These are phyloP conservation scores for Camelina laxa DNA, from an alignment of 345 rosid species.

Conservation along the genomic window DNA sequence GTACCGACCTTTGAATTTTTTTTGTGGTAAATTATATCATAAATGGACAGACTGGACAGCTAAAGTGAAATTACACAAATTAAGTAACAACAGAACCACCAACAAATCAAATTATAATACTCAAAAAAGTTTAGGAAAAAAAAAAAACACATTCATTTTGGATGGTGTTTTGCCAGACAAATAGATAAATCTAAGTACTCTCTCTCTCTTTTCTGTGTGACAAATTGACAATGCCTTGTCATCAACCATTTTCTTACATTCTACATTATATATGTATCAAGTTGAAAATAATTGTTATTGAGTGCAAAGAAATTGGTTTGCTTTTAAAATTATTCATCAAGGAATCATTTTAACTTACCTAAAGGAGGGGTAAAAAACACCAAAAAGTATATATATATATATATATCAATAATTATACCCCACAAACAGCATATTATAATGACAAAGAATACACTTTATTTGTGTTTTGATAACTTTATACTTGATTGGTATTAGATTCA, in stretches of 20 bases:
- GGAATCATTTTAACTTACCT: slow-evolving; percentile 42
- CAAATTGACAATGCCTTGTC: slow-evolving; percentile 31
- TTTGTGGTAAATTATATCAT: slow-evolving; percentile 32
- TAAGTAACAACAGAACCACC: slow-evolving; percentile 38
- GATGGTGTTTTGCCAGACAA: slow-evolving; percentile 39
- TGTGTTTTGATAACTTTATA: slow-evolving; percentile 38
- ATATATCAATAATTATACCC: slow-evolving; percentile 38
- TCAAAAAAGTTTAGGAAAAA: slow-evolving; percentile 10
- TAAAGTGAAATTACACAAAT: slow-evolving; percentile 44
- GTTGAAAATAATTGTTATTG: slow-evolving; percentile 24
- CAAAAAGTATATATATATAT: slow-evolving; percentile 36
- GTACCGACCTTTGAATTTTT: slow-evolving; percentile 30
- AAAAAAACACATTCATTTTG: slow-evolving; percentile 39
- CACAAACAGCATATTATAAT: slow-evolving; percentile 45
- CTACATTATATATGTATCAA: background rate
- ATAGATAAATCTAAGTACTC: slow-evolving; percentile 37
- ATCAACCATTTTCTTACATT: slow-evolving; percentile 38
- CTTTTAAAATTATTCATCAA: slow-evolving; percentile 34
- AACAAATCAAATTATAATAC: background rate
- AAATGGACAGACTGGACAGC: slow-evolving; percentile 36
- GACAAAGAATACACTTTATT: slow-evolving; percentile 43
- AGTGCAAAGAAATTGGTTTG: slow-evolving; percentile 36
- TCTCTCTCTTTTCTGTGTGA: slow-evolving; percentile 6
- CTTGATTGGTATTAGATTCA: slow-evolving; percentile 50
- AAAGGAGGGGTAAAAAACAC: slow-evolving; percentile 32